A percentile compares a stretch with the other conserved stretches of the same genome.
Evolutionary conservation across 176 grass and related monocot genomes (phyloP).

Genomic region (Hsuehochloa calcarea): DNA sequence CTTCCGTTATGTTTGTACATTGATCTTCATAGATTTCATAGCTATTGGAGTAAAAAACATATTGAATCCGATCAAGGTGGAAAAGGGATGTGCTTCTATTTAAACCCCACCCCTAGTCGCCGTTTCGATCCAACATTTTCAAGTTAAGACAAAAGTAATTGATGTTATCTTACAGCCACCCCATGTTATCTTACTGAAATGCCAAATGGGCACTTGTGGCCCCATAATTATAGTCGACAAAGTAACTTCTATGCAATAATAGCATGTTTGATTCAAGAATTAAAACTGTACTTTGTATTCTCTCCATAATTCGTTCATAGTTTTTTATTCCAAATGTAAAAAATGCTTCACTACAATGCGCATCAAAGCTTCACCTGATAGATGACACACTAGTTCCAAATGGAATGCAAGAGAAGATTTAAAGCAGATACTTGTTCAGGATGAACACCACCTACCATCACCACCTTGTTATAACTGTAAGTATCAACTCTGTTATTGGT

Average conservation of each 20-base stretch:
- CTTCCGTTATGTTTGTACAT: too few relatives aligned
- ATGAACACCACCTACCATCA: background rate
- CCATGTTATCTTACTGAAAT: background rate
- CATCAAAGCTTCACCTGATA: background rate
- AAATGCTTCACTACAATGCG: background rate
- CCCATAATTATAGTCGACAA: background rate
- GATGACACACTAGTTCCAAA: background rate
- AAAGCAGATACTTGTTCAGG: background rate
- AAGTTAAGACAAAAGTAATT: background rate
- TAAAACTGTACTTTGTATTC: background rate
- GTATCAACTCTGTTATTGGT: slow-evolving; percentile 54
- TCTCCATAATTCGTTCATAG: background rate
- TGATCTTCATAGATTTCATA: too few relatives aligned
- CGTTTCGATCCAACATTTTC: too few relatives aligned
- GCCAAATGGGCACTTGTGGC: background rate
- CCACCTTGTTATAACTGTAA: background rate
- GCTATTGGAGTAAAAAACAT: too few relatives aligned
- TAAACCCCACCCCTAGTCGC: too few relatives aligned
- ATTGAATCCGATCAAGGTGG: too few relatives aligned
- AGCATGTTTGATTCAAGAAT: background rate
- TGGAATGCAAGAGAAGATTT: background rate
- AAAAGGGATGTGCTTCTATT: too few relatives aligned
- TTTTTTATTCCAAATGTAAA: background rate
- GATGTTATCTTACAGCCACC: background rate
- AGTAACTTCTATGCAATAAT: background rate